A percentile compares a stretch with the other conserved stretches of the same genome.
Conservation (phyloP, 1,139 yeast genomes). For the Blastobotrys elegans region DNA sequence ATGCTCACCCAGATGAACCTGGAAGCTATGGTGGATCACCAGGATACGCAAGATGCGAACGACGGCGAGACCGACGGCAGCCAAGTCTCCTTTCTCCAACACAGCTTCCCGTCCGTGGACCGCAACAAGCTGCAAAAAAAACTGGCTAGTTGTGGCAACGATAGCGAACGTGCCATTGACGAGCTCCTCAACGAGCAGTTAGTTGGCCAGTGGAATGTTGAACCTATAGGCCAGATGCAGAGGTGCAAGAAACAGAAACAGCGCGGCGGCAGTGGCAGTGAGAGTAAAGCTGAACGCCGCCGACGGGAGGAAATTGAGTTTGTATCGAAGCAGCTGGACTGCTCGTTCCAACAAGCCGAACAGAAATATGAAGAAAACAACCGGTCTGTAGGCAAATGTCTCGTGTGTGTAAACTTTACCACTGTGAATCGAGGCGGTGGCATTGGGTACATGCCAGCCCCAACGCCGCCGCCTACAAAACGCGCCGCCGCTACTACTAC, state of each 20-base stretch:
- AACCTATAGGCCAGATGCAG: constrained; percentile 8
- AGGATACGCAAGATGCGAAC: neutral
- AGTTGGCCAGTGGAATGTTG: constrained; percentile 17
- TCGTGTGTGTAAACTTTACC: neutral
- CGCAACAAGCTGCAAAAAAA: constrained; percentile 16
- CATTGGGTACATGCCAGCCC: neutral
- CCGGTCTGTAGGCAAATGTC: constrained; percentile 10
- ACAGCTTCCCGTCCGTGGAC: constrained; percentile 26
- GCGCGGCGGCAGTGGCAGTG: neutral
- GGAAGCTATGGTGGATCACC: constrained; percentile 13
- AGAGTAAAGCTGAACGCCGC: neutral
- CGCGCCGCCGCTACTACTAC: neutral
- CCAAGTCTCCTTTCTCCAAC: constrained; percentile 18
- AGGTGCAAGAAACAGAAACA: neutral
- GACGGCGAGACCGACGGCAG: neutral
- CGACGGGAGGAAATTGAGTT: constrained; percentile 7
- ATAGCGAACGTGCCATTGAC: constrained; percentile 25
- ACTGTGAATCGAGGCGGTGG: neutral
- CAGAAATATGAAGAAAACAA: constrained; percentile 13
- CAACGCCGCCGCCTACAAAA: neutral
- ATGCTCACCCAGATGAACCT: constrained; percentile 10
- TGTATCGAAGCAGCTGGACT: constrained; percentile 7
- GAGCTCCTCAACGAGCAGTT: constrained; percentile 23
- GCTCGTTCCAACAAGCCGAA: constrained; percentile 10
- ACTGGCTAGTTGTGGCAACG: constrained; percentile 19